Base-by-base conservation (phyloP, 1,139 yeast genomes). In the Candida freyschussii region DNA sequence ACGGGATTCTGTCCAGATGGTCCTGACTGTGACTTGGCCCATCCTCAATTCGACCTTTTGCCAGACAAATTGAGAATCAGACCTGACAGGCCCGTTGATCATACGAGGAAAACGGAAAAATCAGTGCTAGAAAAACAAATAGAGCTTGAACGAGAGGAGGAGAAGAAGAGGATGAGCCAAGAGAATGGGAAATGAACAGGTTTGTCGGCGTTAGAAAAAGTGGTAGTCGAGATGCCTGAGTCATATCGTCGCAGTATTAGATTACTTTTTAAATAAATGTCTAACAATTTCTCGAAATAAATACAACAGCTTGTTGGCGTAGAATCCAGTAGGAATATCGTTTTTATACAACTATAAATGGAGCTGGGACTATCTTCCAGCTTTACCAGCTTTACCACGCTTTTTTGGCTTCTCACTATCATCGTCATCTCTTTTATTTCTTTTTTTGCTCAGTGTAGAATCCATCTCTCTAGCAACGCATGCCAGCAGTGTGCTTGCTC, bases 1-100 rank as follows among this genome's bases (percentile, higher is more conserved):
- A 76, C 91, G 1, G 98, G 99, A 6, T 91, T 93, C 55, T 93
- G 99, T 61, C 98, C 97, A 4, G 69, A 69, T 52, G 82, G 82
- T 4, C 67, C 67, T 14, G 76, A 68, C 38, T 75, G 81, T 62
- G 80, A 73, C 46, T 62, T 56, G 47, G 63, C 69, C 21, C 83
- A 76, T 61, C 83, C 83, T 0, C 67, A 65, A 44, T 76, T 74
- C 45, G 75, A 72, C 17, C 58, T 65, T 35, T 57, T 69, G 16
- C 63, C 65, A 16, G 70, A 67, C 17, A 65, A 66, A 40, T 59
- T 74, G 53, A 66, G 69, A 49, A 73, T 75, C 13, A 62, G 67
- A 41, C 72, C 74, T 4, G 81, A 75, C 47, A 47, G 55, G 41
- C 45, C 51, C 3, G 30, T 40, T 2, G 42, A 39, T n/a, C 8